Evolutionary conservation across 768 basidiomycete species (phyloP).

Genomic region (Leccinum longicurvipes): DNA sequence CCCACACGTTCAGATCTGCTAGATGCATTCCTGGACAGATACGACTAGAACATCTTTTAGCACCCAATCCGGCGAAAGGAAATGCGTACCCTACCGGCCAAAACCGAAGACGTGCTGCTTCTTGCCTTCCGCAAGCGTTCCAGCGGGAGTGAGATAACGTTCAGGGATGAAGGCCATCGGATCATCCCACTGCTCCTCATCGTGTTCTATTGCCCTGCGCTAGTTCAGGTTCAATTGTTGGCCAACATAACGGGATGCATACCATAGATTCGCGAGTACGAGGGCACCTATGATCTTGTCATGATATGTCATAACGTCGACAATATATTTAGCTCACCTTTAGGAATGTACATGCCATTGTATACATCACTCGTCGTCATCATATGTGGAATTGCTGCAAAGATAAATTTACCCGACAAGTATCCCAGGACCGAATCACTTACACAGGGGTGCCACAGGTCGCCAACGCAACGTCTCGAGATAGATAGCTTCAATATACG

Average conservation of each 20-base stretch:
- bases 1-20: slow-evolving; percentile 33
- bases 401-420: background rate
- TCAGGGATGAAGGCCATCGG: slow-evolving; percentile 54
- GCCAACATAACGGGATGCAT: background rate
- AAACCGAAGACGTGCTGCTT: slow-evolving; percentile 17
- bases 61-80: background rate
- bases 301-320: background rate
- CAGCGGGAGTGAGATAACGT: slow-evolving; percentile 40
- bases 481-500: slow-evolving; percentile 31
- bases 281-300: slow-evolving; percentile 11
- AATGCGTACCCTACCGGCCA: slow-evolving; percentile 19
- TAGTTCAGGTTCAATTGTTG: background rate
- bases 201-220: slow-evolving; percentile 45
- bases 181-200: slow-evolving; percentile 48
- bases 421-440: slow-evolving; percentile 1
- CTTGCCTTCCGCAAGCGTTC: slow-evolving; percentile 9
- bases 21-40: slow-evolving; percentile 35
- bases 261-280: slow-evolving; percentile 26
- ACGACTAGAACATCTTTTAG: slow-evolving; percentile 17
- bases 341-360: slow-evolving; percentile 29
- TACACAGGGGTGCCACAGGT: slow-evolving; percentile 27
- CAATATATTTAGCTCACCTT: slow-evolving; percentile 14
- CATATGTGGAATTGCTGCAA: slow-evolving; percentile 23
- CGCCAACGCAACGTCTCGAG: slow-evolving; percentile 34
- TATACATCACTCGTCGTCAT: slow-evolving; percentile 25